Conservation (phyloP, 495 filamentous ascomycete species). For the Staphylotrichum tortipilum region DNA sequence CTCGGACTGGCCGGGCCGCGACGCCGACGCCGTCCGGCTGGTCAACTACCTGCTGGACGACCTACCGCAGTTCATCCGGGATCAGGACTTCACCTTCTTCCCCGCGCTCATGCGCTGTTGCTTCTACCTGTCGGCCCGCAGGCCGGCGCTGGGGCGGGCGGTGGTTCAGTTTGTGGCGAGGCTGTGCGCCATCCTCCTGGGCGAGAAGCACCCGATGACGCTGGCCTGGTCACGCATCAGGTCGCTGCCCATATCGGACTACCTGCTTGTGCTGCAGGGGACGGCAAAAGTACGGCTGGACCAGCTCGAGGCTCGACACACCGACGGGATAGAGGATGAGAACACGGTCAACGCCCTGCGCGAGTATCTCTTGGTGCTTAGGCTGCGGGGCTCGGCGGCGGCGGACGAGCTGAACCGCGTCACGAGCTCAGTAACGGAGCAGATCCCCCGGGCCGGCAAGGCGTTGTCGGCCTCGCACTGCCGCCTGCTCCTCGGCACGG, state of each 20-base stretch:
- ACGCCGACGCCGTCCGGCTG: conserved; percentile 10
- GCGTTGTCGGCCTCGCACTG: conserved; percentile 3
- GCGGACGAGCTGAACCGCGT: conserved; percentile 9
- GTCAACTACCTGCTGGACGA: conserved; percentile 18
- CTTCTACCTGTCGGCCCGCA: conserved; percentile 8
- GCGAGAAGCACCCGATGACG: conserved; percentile 13
- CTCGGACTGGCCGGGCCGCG: conserved; percentile 5
- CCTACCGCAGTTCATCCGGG: conserved; percentile 12
- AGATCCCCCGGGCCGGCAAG: neutral
- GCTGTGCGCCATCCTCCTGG: conserved; percentile 11
- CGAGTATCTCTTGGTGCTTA: conserved; percentile 12
- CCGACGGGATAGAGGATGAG: neutral
- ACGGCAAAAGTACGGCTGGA: conserved; percentile 8
- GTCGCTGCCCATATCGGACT: conserved; percentile 1
- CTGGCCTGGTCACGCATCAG: conserved; percentile 9
- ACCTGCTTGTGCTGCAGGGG: conserved; percentile 8
- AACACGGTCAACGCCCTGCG: conserved; percentile 7
- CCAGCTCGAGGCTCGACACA: conserved; percentile 7
- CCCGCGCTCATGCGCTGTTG: conserved; percentile 9
- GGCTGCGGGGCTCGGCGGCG: neutral
- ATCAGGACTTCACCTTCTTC: conserved; percentile 12
- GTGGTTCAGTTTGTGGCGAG: conserved; percentile 14
- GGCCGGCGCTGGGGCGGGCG: neutral
- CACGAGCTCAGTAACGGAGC: neutral
- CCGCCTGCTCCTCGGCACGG: conserved; percentile 12